Percentiles rank a stretch among this genome's conserved stretches.
phyloP scores from a whole-genome alignment of 139 green algal species.

The Pedinophyceae sp. region DNA sequence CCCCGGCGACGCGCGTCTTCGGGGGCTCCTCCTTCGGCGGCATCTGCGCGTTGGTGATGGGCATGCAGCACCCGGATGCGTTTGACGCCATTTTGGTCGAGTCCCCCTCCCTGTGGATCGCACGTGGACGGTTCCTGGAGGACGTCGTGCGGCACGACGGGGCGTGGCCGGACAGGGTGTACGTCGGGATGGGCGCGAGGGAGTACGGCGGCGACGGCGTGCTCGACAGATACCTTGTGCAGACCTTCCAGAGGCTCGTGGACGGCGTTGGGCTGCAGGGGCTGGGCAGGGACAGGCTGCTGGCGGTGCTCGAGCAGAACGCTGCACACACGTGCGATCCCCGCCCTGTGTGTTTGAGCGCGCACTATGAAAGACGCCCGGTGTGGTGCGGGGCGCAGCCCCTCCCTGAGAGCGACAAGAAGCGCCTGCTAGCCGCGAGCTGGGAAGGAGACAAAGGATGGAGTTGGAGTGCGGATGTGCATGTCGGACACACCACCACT shows the following conservation, averaged over 20 bases:
- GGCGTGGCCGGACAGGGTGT: conserved; percentile 24
- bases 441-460: no score
- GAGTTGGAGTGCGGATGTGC: conserved; percentile 6
- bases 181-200: conserved; percentile 26
- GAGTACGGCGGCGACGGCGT: conserved; percentile 33
- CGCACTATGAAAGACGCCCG: not conserved
- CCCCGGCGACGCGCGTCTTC: conserved; percentile 4
- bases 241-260: no score
- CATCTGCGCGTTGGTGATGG: conserved; percentile 23
- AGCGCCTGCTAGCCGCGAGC: conserved; percentile 13
- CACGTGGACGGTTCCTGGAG: conserved; percentile 20
- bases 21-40: conserved; percentile 29
- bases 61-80: conserved; percentile 25
- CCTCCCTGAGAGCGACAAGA: not conserved
- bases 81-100: conserved; percentile 23
- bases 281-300: conserved; percentile 24
- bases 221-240: conserved; percentile 18
- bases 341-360: no score
- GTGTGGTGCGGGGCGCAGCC: not conserved
- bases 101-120: conserved; percentile 26
- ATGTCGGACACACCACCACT: conserved; percentile 12
- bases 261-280: no score
- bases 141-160: conserved; percentile 14
- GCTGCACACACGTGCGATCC: not conserved
- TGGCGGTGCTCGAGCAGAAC: conserved; percentile 21